Percentiles rank a stretch among this genome's conserved stretches.
Conservation (phyloP, 2,329 filamentous ascomycete genomes). For the Ophiostoma ulmi region DNA sequence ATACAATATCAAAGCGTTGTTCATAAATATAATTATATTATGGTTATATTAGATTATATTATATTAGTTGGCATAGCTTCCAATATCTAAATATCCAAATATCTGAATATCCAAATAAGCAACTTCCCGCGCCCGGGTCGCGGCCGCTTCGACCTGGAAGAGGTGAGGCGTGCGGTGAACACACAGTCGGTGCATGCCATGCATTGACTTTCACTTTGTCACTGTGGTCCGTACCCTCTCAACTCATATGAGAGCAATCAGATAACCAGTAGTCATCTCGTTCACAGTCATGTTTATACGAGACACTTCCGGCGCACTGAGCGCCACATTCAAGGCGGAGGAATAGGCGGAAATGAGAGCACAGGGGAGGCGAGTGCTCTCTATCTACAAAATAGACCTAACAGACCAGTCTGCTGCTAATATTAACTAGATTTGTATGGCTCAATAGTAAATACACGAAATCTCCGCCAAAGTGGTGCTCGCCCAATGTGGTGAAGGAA, state of each 20-base stretch:
- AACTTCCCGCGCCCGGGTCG: background rate
- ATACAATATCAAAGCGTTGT: background rate
- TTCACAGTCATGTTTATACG: background rate
- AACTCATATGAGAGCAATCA: background rate
- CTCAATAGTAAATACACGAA: background rate
- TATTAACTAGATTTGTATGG: background rate
- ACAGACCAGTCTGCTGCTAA: background rate
- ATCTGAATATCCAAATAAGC: background rate
- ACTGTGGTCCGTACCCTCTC: background rate
- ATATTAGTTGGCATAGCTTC: too few species aligned
- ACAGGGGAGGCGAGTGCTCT: background rate
- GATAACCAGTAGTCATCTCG: background rate
- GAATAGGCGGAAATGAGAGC: background rate
- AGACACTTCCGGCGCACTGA: background rate
- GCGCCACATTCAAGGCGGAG: background rate
- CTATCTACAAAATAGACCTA: background rate
- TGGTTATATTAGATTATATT: background rate
- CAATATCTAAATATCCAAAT: too few species aligned
- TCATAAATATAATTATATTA: background rate
- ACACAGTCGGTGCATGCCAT: background rate
- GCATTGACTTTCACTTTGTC: background rate
- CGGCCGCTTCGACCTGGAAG: background rate
- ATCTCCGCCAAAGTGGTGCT: constrained; percentile 9
- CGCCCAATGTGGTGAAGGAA: constrained; percentile 8
- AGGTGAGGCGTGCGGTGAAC: background rate